Base-by-base conservation (phyloP, 768 basidiomycete genomes). In the Amanita rimosa region DNA sequence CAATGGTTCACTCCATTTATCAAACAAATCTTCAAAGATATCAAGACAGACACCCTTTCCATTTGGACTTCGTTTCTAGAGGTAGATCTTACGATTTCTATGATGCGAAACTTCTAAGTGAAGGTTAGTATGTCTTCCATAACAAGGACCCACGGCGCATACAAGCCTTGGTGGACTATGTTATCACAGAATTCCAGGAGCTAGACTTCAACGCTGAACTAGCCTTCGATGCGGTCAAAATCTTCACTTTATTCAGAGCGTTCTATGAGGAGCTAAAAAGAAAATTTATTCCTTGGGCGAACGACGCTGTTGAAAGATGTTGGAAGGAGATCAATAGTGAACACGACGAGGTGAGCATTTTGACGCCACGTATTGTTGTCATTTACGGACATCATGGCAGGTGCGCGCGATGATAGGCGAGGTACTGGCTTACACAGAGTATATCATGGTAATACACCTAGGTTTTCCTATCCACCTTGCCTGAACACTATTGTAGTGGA, bases 181-280 rank as follows among this genome's bases (percentile, higher is more conserved):
- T 93, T 31, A 63, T 89, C 36, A 64, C 74, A 17, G 70, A 79
- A 26, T 85, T 85, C 58, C 63, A 74, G 4, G 66, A 68, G 8
- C 70, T 83, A 33, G 91, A 96, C 57, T 91, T 82, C 64, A 80
- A 85, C 54, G 74, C 79, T 16, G 88, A 91, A 59, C 80, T 87
- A 34, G 83, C 91, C 5, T 87, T 91, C 60, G 86, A 90, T 57
- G 79, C 80, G 6, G 70, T 83, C 35, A 86, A 89, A 56, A 68
- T 79, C 17, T 67, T 84, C 6, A 75, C 79, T 16, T 70, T 88
- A 50, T 80, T 83, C 66, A 70, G 82, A 19, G 76, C 79, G 0
- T 77, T 86, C 55, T 82, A 83, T 52, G 78, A 85, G 57, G 80
- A 81, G 49, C 69, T 90, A 4, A 80, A 80, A 13, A 83, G 89